Evolutionary conservation across 2,329 filamentous ascomycete genomes (phyloP).

Genomic region (Aschersonia sp.): DNA sequence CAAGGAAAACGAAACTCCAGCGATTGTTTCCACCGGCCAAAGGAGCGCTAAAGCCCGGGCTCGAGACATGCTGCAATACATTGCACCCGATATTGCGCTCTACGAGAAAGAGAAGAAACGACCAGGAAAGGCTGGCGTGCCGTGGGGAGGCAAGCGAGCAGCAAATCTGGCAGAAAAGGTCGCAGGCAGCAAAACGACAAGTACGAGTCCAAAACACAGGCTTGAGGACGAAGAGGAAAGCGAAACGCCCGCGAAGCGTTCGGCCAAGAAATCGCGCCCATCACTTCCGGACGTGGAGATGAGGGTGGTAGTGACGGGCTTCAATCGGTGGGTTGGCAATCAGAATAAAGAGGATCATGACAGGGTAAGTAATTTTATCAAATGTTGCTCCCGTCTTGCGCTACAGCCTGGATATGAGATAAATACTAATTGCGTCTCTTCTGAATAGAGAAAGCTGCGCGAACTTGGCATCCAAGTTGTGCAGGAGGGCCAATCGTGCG

Average conservation of each 20-base stretch:
- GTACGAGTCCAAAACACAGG: constrained; percentile 25
- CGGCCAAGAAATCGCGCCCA: constrained; percentile 48
- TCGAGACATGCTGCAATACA: constrained; percentile 56
- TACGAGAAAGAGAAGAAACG: constrained; percentile 93
- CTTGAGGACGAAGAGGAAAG: constrained; percentile 28
- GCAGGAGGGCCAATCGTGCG: constrained; percentile 59
- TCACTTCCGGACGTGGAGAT: constrained; percentile 49
- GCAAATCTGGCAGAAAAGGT: constrained; percentile 42
- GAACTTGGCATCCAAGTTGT: constrained; percentile 71
- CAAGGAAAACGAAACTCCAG: constrained; percentile 77
- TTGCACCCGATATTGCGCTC: constrained; percentile 72
- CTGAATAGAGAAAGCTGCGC: constrained; percentile 57
- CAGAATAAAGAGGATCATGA: constrained; percentile 64
- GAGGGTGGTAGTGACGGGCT: constrained; percentile 71
- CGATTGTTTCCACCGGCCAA: constrained; percentile 49
- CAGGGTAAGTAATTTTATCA: constrained; percentile 40
- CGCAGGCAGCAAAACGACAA: constrained; percentile 22
- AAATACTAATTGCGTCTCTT: constrained; percentile 6
- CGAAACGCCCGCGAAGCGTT: constrained; percentile 31
- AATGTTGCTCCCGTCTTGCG: too few relatives aligned
- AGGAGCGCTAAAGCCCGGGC: constrained; percentile 84
- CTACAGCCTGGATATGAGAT: neutral
- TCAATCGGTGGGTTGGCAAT: constrained; percentile 66
- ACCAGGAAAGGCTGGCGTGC: constrained; percentile 28
- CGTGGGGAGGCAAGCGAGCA: constrained; percentile 50